A percentile compares a stretch with the other conserved stretches of the same genome.
Conservation (phyloP, 306 rosid species). For the Dicorynia guianensis region DNA sequence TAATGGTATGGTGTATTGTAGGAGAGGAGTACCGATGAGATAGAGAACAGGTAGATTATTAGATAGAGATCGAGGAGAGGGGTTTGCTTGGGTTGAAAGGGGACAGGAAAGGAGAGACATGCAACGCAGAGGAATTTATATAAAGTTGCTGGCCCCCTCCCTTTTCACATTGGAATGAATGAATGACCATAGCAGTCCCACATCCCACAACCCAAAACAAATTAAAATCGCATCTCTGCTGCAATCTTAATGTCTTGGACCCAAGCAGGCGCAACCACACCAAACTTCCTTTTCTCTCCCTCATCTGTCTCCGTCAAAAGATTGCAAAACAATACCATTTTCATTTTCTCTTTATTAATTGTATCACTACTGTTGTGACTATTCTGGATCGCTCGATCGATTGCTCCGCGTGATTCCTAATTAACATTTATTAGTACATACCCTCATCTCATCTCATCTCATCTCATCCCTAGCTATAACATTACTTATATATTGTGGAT, state of each 20-base stretch:
- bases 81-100: slow-evolving; percentile 58
- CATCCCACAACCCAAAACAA: slow-evolving; percentile 43
- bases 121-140: slow-evolving; percentile 68
- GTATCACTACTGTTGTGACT: slow-evolving; percentile 15
- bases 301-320: slow-evolving; percentile 57
- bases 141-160: slow-evolving; percentile 88
- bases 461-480: not conserved
- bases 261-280: slow-evolving; percentile 12
- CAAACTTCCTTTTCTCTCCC: slow-evolving; percentile 44
- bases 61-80: slow-evolving; percentile 25
- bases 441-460: too few relatives aligned
- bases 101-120: slow-evolving; percentile 50
- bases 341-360: slow-evolving; percentile 12
- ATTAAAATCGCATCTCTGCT: slow-evolving; percentile 36
- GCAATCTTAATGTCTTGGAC: slow-evolving; percentile 30
- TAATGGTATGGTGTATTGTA: too few relatives aligned
- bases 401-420: too few relatives aligned
- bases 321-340: slow-evolving; percentile 40
- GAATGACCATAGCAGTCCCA: slow-evolving; percentile 56
- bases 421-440: too few relatives aligned
- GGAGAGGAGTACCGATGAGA: too few relatives aligned
- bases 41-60: too few relatives aligned
- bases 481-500: not conserved
- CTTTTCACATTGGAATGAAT: slow-evolving; percentile 66
- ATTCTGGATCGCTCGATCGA: slow-evolving; percentile 36